Percentiles rank a stretch among this genome's conserved stretches.
Evolutionary conservation across 495 filamentous ascomycete species (phyloP).

Genomic region (Elaphomyces granulatus): DNA sequence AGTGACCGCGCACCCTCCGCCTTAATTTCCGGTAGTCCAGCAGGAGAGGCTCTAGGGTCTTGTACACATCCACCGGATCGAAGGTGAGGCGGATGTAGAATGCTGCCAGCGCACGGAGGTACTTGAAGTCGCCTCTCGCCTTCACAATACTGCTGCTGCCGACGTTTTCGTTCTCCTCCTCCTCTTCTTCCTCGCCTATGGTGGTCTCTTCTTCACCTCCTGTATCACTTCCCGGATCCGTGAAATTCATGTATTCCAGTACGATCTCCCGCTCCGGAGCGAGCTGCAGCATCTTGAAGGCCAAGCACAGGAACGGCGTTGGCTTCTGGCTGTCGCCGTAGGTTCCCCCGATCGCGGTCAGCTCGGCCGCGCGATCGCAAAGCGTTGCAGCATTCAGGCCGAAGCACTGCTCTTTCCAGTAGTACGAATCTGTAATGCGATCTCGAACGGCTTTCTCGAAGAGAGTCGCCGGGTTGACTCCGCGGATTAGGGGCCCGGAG

Average conservation of each 20-base stretch:
- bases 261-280: conserved; percentile 65
- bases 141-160: too few species aligned
- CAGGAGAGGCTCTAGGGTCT: conserved; percentile 66
- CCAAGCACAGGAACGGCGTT: conserved; percentile 84
- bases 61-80: conserved; percentile 65
- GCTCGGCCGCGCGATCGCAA: conserved; percentile 75
- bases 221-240: conserved; percentile 27
- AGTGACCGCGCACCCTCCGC: conserved; percentile 54
- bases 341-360: conserved; percentile 74
- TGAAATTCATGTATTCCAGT: conserved; percentile 59
- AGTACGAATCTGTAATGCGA: conserved; percentile 85
- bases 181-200: conserved; percentile 13
- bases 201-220: conserved; percentile 12
- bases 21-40: conserved; percentile 74
- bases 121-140: conserved; percentile 68
- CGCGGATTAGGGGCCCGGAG: conserved; percentile 49
- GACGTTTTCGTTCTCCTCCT: conserved; percentile 9
- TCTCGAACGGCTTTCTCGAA: conserved; percentile 89
- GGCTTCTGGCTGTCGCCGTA: conserved; percentile 71
- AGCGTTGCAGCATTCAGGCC: conserved; percentile 82
- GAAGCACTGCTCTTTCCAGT: conserved; percentile 98
- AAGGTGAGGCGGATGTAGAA: conserved; percentile 93
- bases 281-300: conserved; percentile 88
- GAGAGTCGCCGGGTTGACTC: conserved; percentile 76
- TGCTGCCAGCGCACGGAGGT: conserved; percentile 70